A percentile compares a stretch with the other conserved stretches of the same genome.
Conservation (phyloP, 805 yeast species). For the Yamadazyma endophytica region DNA sequence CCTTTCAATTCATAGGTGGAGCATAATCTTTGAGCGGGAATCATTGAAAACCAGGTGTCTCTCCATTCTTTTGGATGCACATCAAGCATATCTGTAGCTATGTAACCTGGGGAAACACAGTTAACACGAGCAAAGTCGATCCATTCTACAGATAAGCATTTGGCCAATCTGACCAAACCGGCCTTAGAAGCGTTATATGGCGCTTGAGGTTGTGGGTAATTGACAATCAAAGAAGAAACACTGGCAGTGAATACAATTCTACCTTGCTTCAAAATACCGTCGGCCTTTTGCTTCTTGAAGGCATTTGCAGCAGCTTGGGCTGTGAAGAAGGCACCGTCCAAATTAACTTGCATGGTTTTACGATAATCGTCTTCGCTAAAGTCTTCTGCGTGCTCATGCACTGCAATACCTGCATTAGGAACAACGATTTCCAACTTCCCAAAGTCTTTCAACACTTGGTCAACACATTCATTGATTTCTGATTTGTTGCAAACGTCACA, state of each 20-base stretch:
- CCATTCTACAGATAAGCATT: constrained; percentile 87
- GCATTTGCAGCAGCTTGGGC: constrained; percentile 46
- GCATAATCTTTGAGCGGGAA: constrained; percentile 75
- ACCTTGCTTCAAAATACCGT: constrained; percentile 23
- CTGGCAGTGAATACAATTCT: constrained; percentile 66
- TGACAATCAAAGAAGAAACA: constrained; percentile 82
- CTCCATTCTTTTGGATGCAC: constrained; percentile 32
- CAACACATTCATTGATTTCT: constrained; percentile 26
- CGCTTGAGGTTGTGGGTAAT: constrained; percentile 83
- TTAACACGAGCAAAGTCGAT: constrained; percentile 77
- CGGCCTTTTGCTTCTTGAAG: constrained; percentile 32
- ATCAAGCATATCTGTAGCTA: constrained; percentile 59
- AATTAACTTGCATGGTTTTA: constrained; percentile 34
- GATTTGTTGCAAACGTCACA: constrained; percentile 39
- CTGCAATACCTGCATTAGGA: constrained; percentile 45
- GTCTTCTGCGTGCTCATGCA: constrained; percentile 25
- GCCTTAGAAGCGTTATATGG: constrained; percentile 86
- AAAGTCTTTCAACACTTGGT: constrained; percentile 27
- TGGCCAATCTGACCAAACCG: constrained; percentile 69
- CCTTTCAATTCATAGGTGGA: constrained; percentile 71
- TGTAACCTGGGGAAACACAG: constrained; percentile 80
- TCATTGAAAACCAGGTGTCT: constrained; percentile 35
- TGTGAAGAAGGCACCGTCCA: constrained; percentile 42
- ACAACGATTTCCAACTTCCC: constrained; percentile 38
- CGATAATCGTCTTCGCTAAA: constrained; percentile 35